A percentile compares a stretch with the other conserved stretches of the same genome.
Conservation (phyloP, 2,329 filamentous ascomycete genomes). For the Tolypocladium pustulatum region DNA sequence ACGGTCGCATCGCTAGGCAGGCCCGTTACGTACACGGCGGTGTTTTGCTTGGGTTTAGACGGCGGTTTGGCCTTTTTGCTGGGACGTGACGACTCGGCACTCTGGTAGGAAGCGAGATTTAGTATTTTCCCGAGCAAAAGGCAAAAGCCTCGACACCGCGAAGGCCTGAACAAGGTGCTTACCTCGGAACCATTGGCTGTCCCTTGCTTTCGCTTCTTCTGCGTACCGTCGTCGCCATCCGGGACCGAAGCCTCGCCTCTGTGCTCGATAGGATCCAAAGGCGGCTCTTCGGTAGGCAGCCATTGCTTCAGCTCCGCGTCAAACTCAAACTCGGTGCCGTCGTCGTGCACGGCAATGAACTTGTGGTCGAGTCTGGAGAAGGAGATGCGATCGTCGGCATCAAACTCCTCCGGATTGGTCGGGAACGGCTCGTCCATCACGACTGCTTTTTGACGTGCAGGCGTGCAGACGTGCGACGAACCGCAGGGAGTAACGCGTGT, state of each 20-base stretch:
- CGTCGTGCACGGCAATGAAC: constrained; percentile 73
- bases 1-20: constrained; percentile 70
- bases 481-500: not conserved
- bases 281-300: constrained; percentile 51
- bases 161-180: constrained; percentile 14
- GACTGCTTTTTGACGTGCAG: not conserved
- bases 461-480: not conserved
- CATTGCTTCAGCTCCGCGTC: constrained; percentile 62
- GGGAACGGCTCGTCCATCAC: constrained; percentile 35
- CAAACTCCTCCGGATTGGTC: constrained; percentile 57
- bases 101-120: constrained; percentile 5
- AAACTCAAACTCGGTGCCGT: constrained; percentile 79
- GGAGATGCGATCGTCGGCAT: constrained; percentile 70
- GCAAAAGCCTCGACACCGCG: not conserved
- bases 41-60: constrained; percentile 57
- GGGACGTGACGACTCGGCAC: constrained; percentile 21
- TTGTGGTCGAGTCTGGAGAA: constrained; percentile 77
- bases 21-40: constrained; percentile 83
- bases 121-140: not conserved
- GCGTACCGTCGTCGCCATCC: constrained; percentile 12
- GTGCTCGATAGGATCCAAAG: constrained; percentile 27
- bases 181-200: constrained; percentile 29
- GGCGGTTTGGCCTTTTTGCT: constrained; percentile 37
- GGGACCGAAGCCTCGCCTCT: constrained; percentile 13
- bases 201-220: constrained; percentile 33